Evolutionary conservation across 2,329 filamentous ascomycete species (phyloP).

Genomic region (Beauveria bassiana): DNA sequence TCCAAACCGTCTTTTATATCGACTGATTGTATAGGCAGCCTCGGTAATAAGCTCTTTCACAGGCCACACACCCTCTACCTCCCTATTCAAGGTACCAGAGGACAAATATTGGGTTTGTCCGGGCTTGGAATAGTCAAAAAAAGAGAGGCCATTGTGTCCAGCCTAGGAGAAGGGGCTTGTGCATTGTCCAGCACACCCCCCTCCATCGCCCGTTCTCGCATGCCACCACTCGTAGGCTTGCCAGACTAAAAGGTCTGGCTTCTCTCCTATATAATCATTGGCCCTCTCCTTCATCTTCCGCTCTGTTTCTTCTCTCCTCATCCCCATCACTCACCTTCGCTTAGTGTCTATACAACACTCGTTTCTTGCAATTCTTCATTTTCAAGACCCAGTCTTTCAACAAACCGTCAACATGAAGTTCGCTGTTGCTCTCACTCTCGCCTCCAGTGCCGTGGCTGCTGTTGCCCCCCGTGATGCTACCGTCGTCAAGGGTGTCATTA

Average conservation of each 20-base stretch:
- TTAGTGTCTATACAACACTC: conserved; percentile 11
- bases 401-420: conserved; percentile 13
- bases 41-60: conserved; percentile 10
- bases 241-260: neutral
- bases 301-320: neutral
- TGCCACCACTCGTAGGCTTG: neutral
- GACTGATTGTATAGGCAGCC: conserved; percentile 4
- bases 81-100: neutral
- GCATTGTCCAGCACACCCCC: neutral
- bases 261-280: conserved; percentile 7
- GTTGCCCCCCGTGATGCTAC: conserved; percentile 5
- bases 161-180: neutral
- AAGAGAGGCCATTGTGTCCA: neutral
- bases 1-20: neutral
- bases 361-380: conserved; percentile 5
- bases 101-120: neutral
- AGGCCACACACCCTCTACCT: conserved; percentile 1
- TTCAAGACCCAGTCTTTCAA: conserved; percentile 3
- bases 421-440: conserved; percentile 4
- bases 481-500: neutral
- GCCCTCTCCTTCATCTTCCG: neutral
- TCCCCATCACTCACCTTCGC: conserved; percentile 9
- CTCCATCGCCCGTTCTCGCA: neutral
- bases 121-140: neutral
- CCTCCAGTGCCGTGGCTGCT: conserved; percentile 5